These are phyloP conservation scores for Carnegiea gigantea DNA, from an alignment of 179 eudicot genomes.

Conservation along the genomic window DNA sequence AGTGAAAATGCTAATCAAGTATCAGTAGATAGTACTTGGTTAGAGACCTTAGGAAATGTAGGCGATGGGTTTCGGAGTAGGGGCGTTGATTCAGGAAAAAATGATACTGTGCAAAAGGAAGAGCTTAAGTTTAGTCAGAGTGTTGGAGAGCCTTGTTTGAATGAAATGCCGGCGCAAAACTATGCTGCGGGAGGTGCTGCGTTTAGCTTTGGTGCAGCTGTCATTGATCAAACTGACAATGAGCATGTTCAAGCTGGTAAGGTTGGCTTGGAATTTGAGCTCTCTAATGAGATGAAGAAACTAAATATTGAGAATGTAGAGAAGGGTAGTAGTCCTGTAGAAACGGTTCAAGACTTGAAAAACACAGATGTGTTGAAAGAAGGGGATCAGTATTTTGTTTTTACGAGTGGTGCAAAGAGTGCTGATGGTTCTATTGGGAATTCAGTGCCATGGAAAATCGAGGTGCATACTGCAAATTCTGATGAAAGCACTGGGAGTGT, in stretches of 20 bases:
- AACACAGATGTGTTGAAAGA: slow-evolving; percentile 9
- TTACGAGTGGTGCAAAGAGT: slow-evolving; percentile 35
- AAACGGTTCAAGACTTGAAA: neutral
- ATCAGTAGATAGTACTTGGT: slow-evolving; percentile 17
- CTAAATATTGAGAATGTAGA: slow-evolving; percentile 44
- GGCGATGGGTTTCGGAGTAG: slow-evolving; percentile 1
- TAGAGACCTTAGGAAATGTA: neutral
- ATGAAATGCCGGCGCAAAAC: neutral
- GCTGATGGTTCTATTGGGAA: slow-evolving; percentile 23
- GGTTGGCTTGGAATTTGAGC: slow-evolving; percentile 32
- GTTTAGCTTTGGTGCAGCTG: slow-evolving; percentile 24
- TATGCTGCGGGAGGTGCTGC: neutral
- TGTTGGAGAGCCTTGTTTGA: slow-evolving; percentile 1
- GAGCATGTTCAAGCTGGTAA: slow-evolving; percentile 12
- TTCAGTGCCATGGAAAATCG: slow-evolving; percentile 19
- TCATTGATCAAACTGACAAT: slow-evolving; percentile 14
- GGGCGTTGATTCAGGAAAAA: slow-evolving; percentile 6
- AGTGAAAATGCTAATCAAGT: slow-evolving; percentile 13
- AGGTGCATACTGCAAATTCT: neutral
- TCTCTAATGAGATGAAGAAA: slow-evolving; percentile 56
- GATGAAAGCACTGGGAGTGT: slow-evolving; percentile 8
- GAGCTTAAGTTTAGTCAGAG: slow-evolving; percentile 14
- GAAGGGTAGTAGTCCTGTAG: slow-evolving; percentile 23
- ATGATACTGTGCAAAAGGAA: slow-evolving; percentile 5
- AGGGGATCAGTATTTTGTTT: slow-evolving; percentile 37